Base-by-base conservation (phyloP, 2,329 filamentous ascomycete genomes). In the Aspergillus sclerotialis region DNA sequence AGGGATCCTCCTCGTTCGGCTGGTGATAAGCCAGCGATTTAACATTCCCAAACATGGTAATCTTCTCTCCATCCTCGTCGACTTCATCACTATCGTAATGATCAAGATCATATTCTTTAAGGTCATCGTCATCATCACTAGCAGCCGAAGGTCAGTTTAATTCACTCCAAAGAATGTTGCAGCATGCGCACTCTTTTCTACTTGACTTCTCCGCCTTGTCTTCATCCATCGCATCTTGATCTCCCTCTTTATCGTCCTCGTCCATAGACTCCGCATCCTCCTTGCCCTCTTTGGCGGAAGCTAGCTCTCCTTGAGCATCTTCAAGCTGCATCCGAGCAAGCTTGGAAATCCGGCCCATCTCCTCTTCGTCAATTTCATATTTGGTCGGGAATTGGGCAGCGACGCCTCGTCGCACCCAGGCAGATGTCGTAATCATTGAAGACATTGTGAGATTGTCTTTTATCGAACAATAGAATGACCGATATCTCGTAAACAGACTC, bases 41-140 rank as follows among this genome's bases (percentile, higher is more conserved):
- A 57, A 94, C 78, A 57, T 95, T 95, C 55, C 89, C 88, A 58
- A 98, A 96, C 76, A 95, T 94, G 51, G 81, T 82, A 73, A 92
- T 82, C 35, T 81, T 76, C 53, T 86, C 81, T 32, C 69, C 70
- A 13, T 68, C 69, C 39, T 85, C 76, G 18, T 79, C 80, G 2
- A 76, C 73, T 6, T 80, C 76, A 30, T 92, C 84, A 48, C 92
- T 84, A 52, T 98, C 92, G 61, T 98, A 98, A 62, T 94, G 80
- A 45, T 96, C 90, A 35, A 98, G 75, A 56, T 98, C 82, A 64
- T 95, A 98, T 64, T 98, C 88, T 64, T 90, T 92, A 32, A 98
- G 73, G 58, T 93, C 86, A 55, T 94, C 87, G 44, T 82, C 69
- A 36, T 68, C 67, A 36, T 29, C 40, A 34, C 25, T 30, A 9